Evolutionary conservation across 805 yeast genomes (phyloP).

Genomic region (Cyberlindnera maritima): DNA sequence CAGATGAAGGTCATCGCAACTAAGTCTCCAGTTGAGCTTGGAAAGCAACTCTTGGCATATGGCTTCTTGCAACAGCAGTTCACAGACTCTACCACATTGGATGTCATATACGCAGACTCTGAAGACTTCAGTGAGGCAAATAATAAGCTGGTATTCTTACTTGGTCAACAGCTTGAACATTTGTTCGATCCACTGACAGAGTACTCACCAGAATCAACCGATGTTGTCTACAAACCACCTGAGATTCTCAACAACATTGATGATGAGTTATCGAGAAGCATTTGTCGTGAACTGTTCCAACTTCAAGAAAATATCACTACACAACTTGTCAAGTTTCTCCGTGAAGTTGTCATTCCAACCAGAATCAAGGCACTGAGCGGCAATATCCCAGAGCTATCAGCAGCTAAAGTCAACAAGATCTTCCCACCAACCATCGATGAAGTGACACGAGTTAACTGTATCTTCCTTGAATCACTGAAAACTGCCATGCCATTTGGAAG

Average conservation of each 20-base stretch:
- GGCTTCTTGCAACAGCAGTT: conserved; percentile 55
- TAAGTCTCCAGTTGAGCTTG: conserved; percentile 54
- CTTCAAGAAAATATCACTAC: conserved; percentile 72
- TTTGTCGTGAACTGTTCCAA: conserved; percentile 63
- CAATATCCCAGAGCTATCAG: conserved; percentile 50
- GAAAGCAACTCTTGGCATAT: conserved; percentile 49
- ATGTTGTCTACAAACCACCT: conserved; percentile 66
- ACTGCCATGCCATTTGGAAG: conserved; percentile 68
- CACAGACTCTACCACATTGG: conserved; percentile 57
- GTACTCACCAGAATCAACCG: conserved; percentile 88
- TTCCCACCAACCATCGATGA: conserved; percentile 97
- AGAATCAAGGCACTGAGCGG: conserved; percentile 65
- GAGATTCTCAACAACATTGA: conserved; percentile 29
- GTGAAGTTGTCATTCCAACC: conserved; percentile 74
- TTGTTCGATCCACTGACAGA: conserved; percentile 87
- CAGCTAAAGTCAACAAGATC: conserved; percentile 65
- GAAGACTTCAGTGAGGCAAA: conserved; percentile 57
- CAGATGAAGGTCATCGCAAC: conserved; percentile 53
- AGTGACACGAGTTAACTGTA: conserved; percentile 83
- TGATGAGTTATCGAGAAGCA: conserved; percentile 41
- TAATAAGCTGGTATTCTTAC: conserved; percentile 67
- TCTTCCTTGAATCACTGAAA: conserved; percentile 71
- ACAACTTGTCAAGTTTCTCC: conserved; percentile 69
- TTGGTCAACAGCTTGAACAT: conserved; percentile 87
- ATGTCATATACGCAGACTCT: conserved; percentile 66